phyloP scores from a whole-genome alignment of 2,329 filamentous ascomycete species.

The Graphilbum ipis-grandicollis region DNA sequence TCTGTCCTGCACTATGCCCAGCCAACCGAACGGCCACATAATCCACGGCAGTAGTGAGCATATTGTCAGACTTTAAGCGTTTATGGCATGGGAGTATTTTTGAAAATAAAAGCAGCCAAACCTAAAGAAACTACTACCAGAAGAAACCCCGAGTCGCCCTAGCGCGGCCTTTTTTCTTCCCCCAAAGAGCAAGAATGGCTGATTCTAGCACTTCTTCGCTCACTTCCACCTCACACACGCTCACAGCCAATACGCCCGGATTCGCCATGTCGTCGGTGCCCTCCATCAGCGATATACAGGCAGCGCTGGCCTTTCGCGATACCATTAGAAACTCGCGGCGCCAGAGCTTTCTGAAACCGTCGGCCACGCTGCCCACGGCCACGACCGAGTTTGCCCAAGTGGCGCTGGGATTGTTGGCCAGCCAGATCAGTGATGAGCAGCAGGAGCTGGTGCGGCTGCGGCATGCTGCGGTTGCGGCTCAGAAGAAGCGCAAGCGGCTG shows the following conservation, averaged over 20 bases:
- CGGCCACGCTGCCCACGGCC: conserved; percentile 45
- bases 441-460: conserved; percentile 38
- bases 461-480: conserved; percentile 25
- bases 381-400: conserved; percentile 63
- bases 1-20: too few species aligned
- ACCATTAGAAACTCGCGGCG: conserved; percentile 43
- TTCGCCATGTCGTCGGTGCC: conserved; percentile 11
- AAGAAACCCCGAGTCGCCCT: not conserved
- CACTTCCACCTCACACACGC: conserved; percentile 48
- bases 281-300: conserved; percentile 11
- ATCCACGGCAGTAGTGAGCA: too few species aligned
- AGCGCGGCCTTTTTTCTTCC: too few species aligned
- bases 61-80: too few species aligned
- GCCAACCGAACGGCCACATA: too few species aligned
- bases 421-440: conserved; percentile 57
- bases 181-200: conserved; percentile 15
- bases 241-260: conserved; percentile 4
- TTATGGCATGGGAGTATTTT: too few species aligned
- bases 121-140: too few species aligned
- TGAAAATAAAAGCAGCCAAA: too few species aligned
- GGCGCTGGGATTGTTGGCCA: conserved; percentile 62
- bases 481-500: conserved; percentile 58
- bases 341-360: conserved; percentile 62
- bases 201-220: conserved; percentile 35
- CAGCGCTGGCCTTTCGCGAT: conserved; percentile 29